These are phyloP conservation scores for Acanthamoeba castellanii DNA, from an alignment of 208 protist species.

Conservation along the genomic window DNA sequence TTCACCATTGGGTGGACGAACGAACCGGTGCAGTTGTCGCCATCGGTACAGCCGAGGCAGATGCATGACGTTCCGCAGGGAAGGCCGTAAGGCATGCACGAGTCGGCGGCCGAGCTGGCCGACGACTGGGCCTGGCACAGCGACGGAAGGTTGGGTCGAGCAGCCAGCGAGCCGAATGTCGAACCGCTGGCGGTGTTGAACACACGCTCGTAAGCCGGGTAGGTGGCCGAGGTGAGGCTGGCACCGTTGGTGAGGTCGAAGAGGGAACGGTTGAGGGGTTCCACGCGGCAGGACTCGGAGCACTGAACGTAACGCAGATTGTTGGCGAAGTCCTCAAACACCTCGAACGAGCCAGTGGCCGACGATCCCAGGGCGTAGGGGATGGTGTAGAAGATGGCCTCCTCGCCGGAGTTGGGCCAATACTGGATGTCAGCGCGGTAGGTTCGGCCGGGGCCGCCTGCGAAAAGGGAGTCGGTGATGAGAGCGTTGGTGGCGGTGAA, in stretches of 20 bases:
- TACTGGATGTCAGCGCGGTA: background rate
- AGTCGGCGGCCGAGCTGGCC: background rate
- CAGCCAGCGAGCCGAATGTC: background rate
- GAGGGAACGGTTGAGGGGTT: background rate
- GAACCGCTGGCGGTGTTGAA: background rate
- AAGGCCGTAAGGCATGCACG: background rate
- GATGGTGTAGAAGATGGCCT: constrained; percentile 18
- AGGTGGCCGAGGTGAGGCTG: background rate
- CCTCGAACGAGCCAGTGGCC: background rate
- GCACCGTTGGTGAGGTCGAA: background rate
- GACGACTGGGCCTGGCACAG: background rate
- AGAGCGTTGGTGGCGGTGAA: constrained; percentile 12
- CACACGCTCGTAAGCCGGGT: background rate
- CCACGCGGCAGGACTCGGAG: constrained; percentile 33
- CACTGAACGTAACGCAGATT: background rate
- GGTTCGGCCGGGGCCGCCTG: background rate
- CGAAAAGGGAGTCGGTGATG: background rate
- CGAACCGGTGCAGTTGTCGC: constrained; percentile 21
- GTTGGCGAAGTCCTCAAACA: background rate
- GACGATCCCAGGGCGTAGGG: background rate
- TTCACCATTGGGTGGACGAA: background rate
- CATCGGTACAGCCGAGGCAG: constrained; percentile 10
- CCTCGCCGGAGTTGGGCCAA: background rate
- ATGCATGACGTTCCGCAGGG: constrained; percentile 2
- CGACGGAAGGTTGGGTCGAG: background rate